Evolutionary conservation across 257 asterid genomes (phyloP), one percentile per base, ranked within the genome.

Genomic region (Coffea eugenioides): DNA sequence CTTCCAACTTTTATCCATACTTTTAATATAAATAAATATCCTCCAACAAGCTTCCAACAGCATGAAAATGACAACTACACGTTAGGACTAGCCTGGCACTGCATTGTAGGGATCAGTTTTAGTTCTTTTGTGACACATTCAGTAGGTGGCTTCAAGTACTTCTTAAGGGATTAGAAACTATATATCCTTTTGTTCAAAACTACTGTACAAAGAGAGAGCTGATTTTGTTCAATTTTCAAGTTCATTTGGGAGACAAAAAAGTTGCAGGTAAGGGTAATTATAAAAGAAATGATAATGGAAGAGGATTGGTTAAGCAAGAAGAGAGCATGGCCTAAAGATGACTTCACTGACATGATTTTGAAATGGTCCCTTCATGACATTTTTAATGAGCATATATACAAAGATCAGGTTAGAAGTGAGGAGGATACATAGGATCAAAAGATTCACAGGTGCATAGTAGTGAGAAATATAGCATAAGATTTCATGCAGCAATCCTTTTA

Each of bases 151-250:
- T 85, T 85, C 69, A 73, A 82, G 71, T 85, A 82, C 68, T 85
- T 85, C 68, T 82, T 86, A 62, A 76, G 82, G 83, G 88, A 85
- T 84, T 83, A 84, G 39, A 82, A 85, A 76, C 31, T 85, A 73
- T 61, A 85, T 52, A 67, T 85, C 70, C 88, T 85, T 34, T 41
- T 85, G 61, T 85, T 85, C 88, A 85, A 82, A 77, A 85, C 88
- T 48, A 54, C 79, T 76, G 89, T 95, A 82, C 99, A 27, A 27
- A 27, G 31, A 92, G 78, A 91, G 91, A 87, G 97, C 97, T 41
- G 92, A 85, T 52, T 87, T 27, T 27, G 31, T 27, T 27, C 31
- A 27, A 27, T 27, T 27, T 27, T 27, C 31, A 27, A 27, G 31
- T 27, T 27, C 31, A 27, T 27, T 45, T 45, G 5, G 49, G 8